A percentile compares a stretch with the other conserved stretches of the same genome.
phyloP scores from a whole-genome alignment of 306 rosid genomes.

The Acacia confusa region DNA sequence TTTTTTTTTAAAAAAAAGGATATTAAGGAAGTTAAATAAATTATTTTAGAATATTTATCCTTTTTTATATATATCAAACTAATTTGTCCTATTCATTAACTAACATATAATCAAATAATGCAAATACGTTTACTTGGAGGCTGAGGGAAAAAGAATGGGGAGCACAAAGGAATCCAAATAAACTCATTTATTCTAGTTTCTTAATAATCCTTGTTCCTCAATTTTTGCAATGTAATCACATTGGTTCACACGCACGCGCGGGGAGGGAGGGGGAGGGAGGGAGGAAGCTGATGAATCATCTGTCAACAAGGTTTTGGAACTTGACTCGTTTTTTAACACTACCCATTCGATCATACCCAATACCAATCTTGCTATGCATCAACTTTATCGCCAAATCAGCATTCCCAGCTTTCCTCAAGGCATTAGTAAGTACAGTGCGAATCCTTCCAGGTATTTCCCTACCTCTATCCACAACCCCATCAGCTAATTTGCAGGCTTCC shows the following conservation, averaged over 20 bases:
- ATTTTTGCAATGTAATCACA: neutral
- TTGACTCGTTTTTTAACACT: conserved; percentile 78
- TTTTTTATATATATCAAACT: no score
- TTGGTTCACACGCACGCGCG: no score
- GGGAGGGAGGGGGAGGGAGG: no score
- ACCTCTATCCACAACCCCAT: conserved; percentile 88
- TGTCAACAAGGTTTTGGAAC: conserved; percentile 61
- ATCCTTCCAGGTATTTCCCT: conserved; percentile 84
- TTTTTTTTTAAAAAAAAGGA: no score
- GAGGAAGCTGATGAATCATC: conserved; percentile 23
- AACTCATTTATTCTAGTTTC: neutral
- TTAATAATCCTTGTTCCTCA: neutral
- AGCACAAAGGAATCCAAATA: neutral
- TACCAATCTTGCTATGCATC: conserved; percentile 91
- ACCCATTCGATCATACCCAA: conserved; percentile 83
- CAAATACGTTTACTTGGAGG: no score
- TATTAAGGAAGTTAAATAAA: no score
- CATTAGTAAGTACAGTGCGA: conserved; percentile 72
- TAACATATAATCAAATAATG: no score
- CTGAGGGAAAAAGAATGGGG: neutral
- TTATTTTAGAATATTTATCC: no score
- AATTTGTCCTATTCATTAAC: no score
- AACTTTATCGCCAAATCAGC: conserved; percentile 78
- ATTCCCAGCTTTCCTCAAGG: conserved; percentile 82
- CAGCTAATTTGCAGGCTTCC: conserved; percentile 94